Conservation (phyloP, 139 green algal genomes). For the Picochlorum sp. region DNA sequence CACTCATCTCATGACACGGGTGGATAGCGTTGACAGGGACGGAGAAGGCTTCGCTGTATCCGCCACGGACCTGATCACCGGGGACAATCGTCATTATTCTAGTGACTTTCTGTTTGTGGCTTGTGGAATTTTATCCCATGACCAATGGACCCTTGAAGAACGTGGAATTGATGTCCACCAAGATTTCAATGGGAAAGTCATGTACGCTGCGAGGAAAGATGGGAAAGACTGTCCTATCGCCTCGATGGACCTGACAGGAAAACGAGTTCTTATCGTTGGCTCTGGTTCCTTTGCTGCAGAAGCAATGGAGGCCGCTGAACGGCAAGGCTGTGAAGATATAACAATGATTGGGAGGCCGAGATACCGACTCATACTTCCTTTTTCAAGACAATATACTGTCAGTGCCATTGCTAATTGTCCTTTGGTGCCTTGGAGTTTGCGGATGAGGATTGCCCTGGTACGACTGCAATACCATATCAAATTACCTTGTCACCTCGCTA, state of each 20-base stretch:
- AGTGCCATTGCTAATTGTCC: constrained; percentile 10
- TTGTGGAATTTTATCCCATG: constrained; percentile 10
- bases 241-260: constrained; percentile 7
- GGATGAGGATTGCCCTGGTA: constrained; percentile 9
- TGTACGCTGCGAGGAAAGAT: constrained; percentile 4
- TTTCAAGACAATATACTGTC: constrained; percentile 23
- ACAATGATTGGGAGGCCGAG: constrained; percentile 17
- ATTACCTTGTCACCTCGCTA: background rate
- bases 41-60: background rate
- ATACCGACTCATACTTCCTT: constrained; percentile 24
- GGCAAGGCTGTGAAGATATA: constrained; percentile 13
- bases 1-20: too few species aligned
- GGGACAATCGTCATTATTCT: background rate
- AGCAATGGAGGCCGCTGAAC: constrained; percentile 15
- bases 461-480: background rate
- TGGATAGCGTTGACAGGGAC: background rate
- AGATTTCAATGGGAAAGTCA: constrained; percentile 14
- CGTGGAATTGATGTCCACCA: constrained; percentile 7
- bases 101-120: constrained; percentile 14
- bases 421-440: constrained; percentile 14
- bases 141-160: constrained; percentile 13
- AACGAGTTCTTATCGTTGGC: constrained; percentile 23
- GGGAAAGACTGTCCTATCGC: constrained; percentile 12
- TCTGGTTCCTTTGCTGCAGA: constrained; percentile 27
- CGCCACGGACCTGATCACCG: constrained; percentile 2